Base-by-base conservation (phyloP, 106 monocot species). In the Apostasia ramifera region DNA sequence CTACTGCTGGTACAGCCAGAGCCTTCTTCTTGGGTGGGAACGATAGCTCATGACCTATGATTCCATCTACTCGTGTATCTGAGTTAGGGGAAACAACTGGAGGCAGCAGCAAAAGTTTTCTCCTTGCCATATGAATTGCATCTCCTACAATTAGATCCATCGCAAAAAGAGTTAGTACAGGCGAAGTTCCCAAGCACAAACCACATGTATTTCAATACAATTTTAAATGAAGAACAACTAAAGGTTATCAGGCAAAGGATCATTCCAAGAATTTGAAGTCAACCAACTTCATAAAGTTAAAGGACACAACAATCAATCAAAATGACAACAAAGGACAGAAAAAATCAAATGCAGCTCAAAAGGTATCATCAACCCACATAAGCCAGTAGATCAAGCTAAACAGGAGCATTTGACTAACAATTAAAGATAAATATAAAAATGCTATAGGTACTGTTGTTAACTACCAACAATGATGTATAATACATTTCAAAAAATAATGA, bases 1-100 rank as follows among this genome's bases (percentile, higher is more conserved):
- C 48, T 57, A 66, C 50, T 67, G 55, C 74, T 66, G 66, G 74
- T 39, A 74, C 44, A 57, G 74, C 66, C 37, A 74, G 10, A 57
- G 54, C 43, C 5, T 44, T 44, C 1, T 47, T 53, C 42, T 45
- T 12, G 4, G 54, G 55, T 39, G 13, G 44, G 39, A 48, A 2
- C 37, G 40, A 13, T 50, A 42, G 41, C 12, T 44, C 41, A 41
- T 10, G 12, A 37, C 53, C 72, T 40, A 50, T 48, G 50, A 49
- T 50, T 72, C 26, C 15, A n/a, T 45, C 40, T 66, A 38, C 14
- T 67, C 57, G 8, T 57, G 11, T 70, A 39, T 66, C 44, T 10
- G 51, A 38, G 10, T 14, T 55, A 37, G 65, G 55, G 46, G 47
- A 42, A 66, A 12, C 55, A 4, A 6, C 14, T 9, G 3, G n/a